Percentiles rank a stretch among this genome's conserved stretches.
Conservation (phyloP, 371 early-diverging fungal genomes). For the Nematocida ironsii region DNA sequence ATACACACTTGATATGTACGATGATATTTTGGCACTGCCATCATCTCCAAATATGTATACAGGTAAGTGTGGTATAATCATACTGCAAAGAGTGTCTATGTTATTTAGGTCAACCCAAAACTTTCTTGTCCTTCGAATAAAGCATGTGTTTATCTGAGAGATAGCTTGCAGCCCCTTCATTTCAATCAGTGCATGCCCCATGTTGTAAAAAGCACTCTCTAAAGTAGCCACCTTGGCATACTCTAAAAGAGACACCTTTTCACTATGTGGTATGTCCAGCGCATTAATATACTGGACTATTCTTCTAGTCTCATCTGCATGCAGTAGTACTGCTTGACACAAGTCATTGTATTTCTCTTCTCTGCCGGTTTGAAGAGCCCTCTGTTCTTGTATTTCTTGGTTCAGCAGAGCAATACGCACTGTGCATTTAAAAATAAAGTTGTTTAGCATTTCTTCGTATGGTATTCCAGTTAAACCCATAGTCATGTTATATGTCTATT, state of each 20-base stretch:
- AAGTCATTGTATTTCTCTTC: slow-evolving; percentile 33
- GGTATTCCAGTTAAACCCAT: not conserved
- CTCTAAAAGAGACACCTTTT: slow-evolving; percentile 15
- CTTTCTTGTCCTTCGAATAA: slow-evolving; percentile 72
- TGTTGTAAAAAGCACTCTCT: slow-evolving; percentile 40
- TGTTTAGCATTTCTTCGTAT: slow-evolving; percentile 32
- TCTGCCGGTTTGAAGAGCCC: not conserved
- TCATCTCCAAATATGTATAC: slow-evolving; percentile 81
- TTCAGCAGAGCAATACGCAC: slow-evolving; percentile 24
- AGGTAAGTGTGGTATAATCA: slow-evolving; percentile 85
- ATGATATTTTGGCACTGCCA: slow-evolving; percentile 74
- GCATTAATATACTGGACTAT: not conserved
- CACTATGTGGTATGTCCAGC: not conserved
- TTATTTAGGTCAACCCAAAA: slow-evolving; percentile 92
- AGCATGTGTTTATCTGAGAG: slow-evolving; percentile 52
- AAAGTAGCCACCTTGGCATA: not conserved
- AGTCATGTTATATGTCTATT: not conserved
- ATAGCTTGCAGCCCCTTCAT: slow-evolving; percentile 27
- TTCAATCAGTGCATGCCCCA: slow-evolving; percentile 49
- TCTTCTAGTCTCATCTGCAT: slow-evolving; percentile 37
- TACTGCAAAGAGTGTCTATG: slow-evolving; percentile 84
- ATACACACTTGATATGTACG: slow-evolving; percentile 89
- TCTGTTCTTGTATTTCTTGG: slow-evolving; percentile 19
- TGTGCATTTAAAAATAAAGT: slow-evolving; percentile 43
- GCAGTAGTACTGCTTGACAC: slow-evolving; percentile 23